A percentile compares a stretch with the other conserved stretches of the same genome.
phyloP scores from a whole-genome alignment of 192 early-diverging fungal genomes.

The Umbelopsis ramanniana region DNA sequence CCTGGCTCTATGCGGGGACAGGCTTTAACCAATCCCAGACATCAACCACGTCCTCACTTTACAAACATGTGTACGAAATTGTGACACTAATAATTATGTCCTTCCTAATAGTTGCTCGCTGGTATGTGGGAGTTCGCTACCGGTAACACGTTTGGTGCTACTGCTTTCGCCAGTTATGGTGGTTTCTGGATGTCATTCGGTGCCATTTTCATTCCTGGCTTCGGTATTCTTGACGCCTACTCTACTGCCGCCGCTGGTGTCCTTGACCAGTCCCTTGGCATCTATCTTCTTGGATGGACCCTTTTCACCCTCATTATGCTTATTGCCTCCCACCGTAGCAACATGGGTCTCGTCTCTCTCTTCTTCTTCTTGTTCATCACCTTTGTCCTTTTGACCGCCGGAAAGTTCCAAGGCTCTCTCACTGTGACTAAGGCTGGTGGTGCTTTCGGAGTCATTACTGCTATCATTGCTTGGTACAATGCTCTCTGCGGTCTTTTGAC shows the following conservation, averaged over 20 bases:
- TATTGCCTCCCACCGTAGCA: slow-evolving; percentile 66
- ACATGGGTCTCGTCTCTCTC: slow-evolving; percentile 62
- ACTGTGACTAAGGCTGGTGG: slow-evolving; percentile 67
- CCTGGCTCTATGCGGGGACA: too few species aligned
- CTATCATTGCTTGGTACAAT: slow-evolving; percentile 78
- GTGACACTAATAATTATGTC: too few species aligned
- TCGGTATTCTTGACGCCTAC: slow-evolving; percentile 51
- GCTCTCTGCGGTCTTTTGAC: slow-evolving; percentile 65
- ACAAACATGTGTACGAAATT: not conserved
- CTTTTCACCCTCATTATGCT: slow-evolving; percentile 74
- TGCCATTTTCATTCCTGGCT: slow-evolving; percentile 60
- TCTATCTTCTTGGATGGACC: slow-evolving; percentile 69
- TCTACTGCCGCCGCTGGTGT: slow-evolving; percentile 36
- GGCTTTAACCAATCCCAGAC: too few species aligned
- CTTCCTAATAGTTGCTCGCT: slow-evolving; percentile 54
- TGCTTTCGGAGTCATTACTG: slow-evolving; percentile 73
- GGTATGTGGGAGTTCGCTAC: slow-evolving; percentile 85
- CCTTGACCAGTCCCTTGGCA: slow-evolving; percentile 55
- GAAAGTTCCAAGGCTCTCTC: slow-evolving; percentile 54
- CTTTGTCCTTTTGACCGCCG: slow-evolving; percentile 70
- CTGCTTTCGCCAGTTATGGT: slow-evolving; percentile 73
- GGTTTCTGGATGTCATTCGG: slow-evolving; percentile 73
- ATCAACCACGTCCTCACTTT: not conserved
- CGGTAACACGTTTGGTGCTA: slow-evolving; percentile 85
- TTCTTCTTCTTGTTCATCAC: slow-evolving; percentile 72